These are phyloP conservation scores for Ceratocystis papillata DNA, from an alignment of 2,329 filamentous ascomycete species.

Conservation along the genomic window DNA sequence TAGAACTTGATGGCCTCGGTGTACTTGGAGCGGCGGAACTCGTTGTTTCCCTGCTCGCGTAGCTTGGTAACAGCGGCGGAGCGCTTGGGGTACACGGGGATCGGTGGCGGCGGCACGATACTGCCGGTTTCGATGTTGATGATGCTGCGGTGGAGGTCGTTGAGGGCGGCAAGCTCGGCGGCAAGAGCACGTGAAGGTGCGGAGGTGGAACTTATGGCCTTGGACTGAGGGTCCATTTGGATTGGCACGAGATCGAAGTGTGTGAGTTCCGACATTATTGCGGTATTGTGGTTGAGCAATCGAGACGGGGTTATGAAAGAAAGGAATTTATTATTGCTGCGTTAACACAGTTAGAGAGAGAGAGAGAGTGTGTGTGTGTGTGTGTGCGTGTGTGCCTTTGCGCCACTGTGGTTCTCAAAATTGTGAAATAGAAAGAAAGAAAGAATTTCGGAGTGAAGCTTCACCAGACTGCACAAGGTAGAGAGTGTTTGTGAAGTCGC, in stretches of 20 bases:
- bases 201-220: slow-evolving; percentile 52
- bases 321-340: too few species aligned
- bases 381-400: not conserved
- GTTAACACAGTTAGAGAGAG: too few species aligned
- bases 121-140: slow-evolving; percentile 52
- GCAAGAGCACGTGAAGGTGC: slow-evolving; percentile 42
- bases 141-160: slow-evolving; percentile 65
- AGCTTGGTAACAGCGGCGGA: slow-evolving; percentile 80
- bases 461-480: not conserved
- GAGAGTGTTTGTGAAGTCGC: not conserved
- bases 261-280: slow-evolving; percentile 48
- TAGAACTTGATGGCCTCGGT: slow-evolving; percentile 71
- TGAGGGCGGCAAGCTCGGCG: slow-evolving; percentile 61
- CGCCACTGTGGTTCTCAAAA: too few species aligned
- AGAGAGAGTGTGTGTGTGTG: not conserved
- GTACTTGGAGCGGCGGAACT: slow-evolving; percentile 68
- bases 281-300: not conserved
- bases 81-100: slow-evolving; percentile 88
- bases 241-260: slow-evolving; percentile 77
- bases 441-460: not conserved
- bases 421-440: not conserved
- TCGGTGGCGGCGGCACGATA: slow-evolving; percentile 66
- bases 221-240: slow-evolving; percentile 68
- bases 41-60: slow-evolving; percentile 72
- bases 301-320: not conserved